Conservation (phyloP, 192 early-diverging fungal species). For the Martensiomyces pterosporus region DNA sequence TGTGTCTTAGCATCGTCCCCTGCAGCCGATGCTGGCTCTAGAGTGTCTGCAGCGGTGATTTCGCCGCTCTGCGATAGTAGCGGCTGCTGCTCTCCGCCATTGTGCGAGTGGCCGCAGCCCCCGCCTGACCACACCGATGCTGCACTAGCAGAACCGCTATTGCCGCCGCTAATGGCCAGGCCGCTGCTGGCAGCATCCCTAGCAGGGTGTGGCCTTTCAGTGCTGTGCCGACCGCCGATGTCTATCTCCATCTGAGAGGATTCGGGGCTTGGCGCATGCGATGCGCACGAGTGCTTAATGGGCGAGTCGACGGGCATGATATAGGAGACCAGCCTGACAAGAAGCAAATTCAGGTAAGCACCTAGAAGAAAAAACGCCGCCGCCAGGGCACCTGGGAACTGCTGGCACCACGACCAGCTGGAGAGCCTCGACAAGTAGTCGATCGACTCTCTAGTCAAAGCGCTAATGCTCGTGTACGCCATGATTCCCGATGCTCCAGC, state of each 20-base stretch:
- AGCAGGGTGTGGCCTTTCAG: too few species aligned
- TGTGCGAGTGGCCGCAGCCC: not conserved
- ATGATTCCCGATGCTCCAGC: constrained; percentile 39
- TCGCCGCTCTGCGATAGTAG: constrained; percentile 8
- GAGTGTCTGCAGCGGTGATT: constrained; percentile 4
- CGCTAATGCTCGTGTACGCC: constrained; percentile 44
- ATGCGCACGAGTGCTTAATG: constrained; percentile 39
- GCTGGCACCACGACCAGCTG: constrained; percentile 5
- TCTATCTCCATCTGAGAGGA: too few species aligned
- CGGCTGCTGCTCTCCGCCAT: constrained; percentile 15
- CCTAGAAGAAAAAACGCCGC: constrained; percentile 33
- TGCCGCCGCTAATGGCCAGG: too few species aligned
- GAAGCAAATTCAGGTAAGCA: constrained; percentile 27
- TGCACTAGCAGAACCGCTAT: too few species aligned
- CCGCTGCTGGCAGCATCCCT: too few species aligned
- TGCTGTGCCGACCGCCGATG: too few species aligned
- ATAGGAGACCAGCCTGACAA: constrained; percentile 18
- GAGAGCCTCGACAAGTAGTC: constrained; percentile 19
- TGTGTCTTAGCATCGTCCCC: too few species aligned
- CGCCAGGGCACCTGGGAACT: constrained; percentile 18
- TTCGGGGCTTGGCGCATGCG: constrained; percentile 32
- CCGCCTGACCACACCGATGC: not conserved
- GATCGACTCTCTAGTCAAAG: constrained; percentile 30
- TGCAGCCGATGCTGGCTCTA: too few species aligned
- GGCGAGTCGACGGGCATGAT: constrained; percentile 39